Percentiles rank a stretch among this genome's conserved stretches.
Evolutionary conservation across 352 stramenopile genomes (phyloP).

Genomic region (Globisporangium spinosum): DNA sequence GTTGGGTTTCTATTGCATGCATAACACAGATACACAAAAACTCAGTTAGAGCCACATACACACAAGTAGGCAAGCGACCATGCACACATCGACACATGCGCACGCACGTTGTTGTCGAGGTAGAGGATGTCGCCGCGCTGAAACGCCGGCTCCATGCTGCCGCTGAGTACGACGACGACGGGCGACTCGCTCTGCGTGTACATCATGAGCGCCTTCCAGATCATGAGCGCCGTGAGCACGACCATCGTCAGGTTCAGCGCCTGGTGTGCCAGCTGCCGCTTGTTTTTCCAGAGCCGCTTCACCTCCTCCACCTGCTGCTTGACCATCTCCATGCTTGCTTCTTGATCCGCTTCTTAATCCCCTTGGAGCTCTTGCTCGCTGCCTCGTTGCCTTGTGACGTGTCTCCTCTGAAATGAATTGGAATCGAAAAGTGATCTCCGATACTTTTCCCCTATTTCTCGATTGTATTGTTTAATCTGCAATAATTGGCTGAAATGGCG

Average conservation of each 20-base stretch:
- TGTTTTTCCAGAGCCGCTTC: slow-evolving; percentile 98
- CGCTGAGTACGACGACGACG: slow-evolving; percentile 98
- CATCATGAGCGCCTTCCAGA: slow-evolving; percentile 98
- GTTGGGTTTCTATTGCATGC: slow-evolving; percentile 47
- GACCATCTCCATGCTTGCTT: slow-evolving; percentile 48
- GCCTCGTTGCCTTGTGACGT: neutral
- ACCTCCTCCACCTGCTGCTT: slow-evolving; percentile 93
- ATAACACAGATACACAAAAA: slow-evolving; percentile 3
- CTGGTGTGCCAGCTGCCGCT: slow-evolving; percentile 96
- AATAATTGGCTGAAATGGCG: neutral
- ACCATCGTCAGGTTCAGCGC: slow-evolving; percentile 98
- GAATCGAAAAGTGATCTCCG: neutral
- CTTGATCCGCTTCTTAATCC: neutral
- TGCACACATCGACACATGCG: neutral
- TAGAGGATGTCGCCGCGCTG: slow-evolving; percentile 98
- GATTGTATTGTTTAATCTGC: no score
- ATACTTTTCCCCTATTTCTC: neutral
- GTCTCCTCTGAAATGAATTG: neutral
- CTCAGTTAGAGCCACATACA: neutral
- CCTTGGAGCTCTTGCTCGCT: neutral
- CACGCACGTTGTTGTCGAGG: slow-evolving; percentile 91
- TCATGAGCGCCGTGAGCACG: slow-evolving; percentile 98
- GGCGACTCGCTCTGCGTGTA: slow-evolving; percentile 96
- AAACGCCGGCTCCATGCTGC: slow-evolving; percentile 99
- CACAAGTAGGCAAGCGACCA: neutral